Evolutionary conservation across 176 grass and related monocot genomes (phyloP), one percentile per base, ranked within the genome.

Genomic region (Avena sativa): DNA sequence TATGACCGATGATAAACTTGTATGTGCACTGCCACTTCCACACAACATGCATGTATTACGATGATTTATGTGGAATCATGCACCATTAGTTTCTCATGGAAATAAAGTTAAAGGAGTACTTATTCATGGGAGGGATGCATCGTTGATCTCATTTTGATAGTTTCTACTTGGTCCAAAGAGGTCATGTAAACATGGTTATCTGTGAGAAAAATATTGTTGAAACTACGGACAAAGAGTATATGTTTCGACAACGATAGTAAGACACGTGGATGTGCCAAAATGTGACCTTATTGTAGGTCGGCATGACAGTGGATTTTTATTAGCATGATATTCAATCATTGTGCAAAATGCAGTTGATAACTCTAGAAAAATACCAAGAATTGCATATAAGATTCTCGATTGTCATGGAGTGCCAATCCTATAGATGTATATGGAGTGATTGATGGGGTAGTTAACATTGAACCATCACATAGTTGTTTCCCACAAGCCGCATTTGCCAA

Each of bases 391-490:
- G 52, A 71, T 81, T 77, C 60, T 81, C 52, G 23, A 9, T 62
- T 36, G 2, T 19, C n/a, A 81, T 49, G 34, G n/a, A 26, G 56
- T 73, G 32, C 10, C 82, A 82, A 86, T 82, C 76, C 50, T 53
- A n/a, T 59, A 84, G 40, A n/a, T 15, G 12, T 53, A 76, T 86
- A 65, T 50, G 72, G 86, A 91, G 71, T 88, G 86, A 88, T 91
- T 88, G 90, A 79, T 79, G 72, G 86, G 86, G 86, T 91, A 91
- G 90, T 86, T 88, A 81, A 88, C 63, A 82, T 40, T 91, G 83
- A 88, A 66, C 71, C 14, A 91, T 91, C 86, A 82, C 47, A 88
- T 82, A 91, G 78, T 82, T 91, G 86, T 84, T 82, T 91, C 55
- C 62, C 86, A 91, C 82, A 72, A 91, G 3, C 60, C 17, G 30